Evolutionary conservation across 768 basidiomycete genomes (phyloP), one percentile per base, ranked within the genome.

Genomic region (Tricholoma matsutake): DNA sequence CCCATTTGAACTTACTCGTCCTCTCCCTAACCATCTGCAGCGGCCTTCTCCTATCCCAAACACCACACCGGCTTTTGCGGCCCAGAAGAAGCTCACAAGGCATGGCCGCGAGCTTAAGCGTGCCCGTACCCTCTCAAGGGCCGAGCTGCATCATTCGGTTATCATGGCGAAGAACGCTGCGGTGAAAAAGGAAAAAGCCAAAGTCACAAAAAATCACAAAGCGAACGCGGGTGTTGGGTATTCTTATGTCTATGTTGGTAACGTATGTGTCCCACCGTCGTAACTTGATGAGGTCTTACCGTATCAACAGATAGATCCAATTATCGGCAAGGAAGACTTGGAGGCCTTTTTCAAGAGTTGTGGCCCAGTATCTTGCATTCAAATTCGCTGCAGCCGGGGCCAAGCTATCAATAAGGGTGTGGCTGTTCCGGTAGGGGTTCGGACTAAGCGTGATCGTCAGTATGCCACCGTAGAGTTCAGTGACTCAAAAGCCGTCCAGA

Each of bases 241-340:
- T 58, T 71, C 69, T 32, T 76, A 74, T 60, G 77, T 84, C 22
- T 88, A 77, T 64, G 83, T 87, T 18, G 87, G 88, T 41, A 89
- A 89, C 67, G 88, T 89, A 65, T 62, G 85, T 75, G 10, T 31
- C 10, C 14, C 51, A n/a, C 16, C 29, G 51, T 32, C 51, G 51
- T 53, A 53, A 32, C 29, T 53, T 32, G 51, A 32, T 11, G 2
- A 14, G 11, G 18, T 7, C n/a, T 57, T 32, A 57, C 10, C 55
- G 31, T 18, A 39, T 59, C 56, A 51, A 60, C 61, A 79, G 77
- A 53, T 80, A 31, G 67, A 74, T 45, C 72, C 78, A 9, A 64
- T 69, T 2, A 75, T 80, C 53, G 75, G 70, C 18, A 69, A 74
- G 51, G 63, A 67, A 5, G 66, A 70, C 8, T 69, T 85, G 28